Base-by-base conservation (phyloP, 2,329 filamentous ascomycete genomes). In the Alternaria longipes region DNA sequence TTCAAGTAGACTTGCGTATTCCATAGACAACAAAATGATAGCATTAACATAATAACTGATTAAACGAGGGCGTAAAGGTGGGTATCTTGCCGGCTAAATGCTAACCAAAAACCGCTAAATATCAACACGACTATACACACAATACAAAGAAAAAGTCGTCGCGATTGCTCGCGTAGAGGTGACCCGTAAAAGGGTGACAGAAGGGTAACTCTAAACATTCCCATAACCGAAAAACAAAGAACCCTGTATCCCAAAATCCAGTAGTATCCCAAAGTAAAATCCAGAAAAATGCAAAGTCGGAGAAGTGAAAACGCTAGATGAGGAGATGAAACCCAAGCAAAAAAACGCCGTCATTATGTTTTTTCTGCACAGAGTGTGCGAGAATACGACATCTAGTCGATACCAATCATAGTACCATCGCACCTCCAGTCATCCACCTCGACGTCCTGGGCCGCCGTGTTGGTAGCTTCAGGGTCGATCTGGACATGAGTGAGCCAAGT, bases 401-500 rank as follows among this genome's bases (percentile, higher is more conserved):
- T 76, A 28, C 75, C 76, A 60, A 75, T 69, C 68, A 78, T 70
- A 7, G 75, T 75, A 34, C 75, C 75, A 45, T 77, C 74, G 42
- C 71, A 68, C 58, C 71, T 68, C 75, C 76, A 78, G 24, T 76
- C 75, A 42, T 78, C 76, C 4, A 77, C 75, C 41, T 77, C 75
- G 12, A 77, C 76, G n/a, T 63, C 62, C 40, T 68, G 63, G 0
- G 74, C 68, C 32, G 73, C 71, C 2, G 76, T 76, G 38, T 70
- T 68, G 40, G 76, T 74, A 9, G 78, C 78, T 24, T 79, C 77
- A 28, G 70, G 63, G 49, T 80, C 78, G 26, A 77, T 55, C 56
- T 74, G 66, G 16, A 80, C 72, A 51, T 80, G 74, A 46, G 64
- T 75, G 38, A 80, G 70, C 78, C 78, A 80, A 30, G 75, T 78